Conservation (phyloP, 2,329 filamentous ascomycete species). For the Fusarium austroafricanum region DNA sequence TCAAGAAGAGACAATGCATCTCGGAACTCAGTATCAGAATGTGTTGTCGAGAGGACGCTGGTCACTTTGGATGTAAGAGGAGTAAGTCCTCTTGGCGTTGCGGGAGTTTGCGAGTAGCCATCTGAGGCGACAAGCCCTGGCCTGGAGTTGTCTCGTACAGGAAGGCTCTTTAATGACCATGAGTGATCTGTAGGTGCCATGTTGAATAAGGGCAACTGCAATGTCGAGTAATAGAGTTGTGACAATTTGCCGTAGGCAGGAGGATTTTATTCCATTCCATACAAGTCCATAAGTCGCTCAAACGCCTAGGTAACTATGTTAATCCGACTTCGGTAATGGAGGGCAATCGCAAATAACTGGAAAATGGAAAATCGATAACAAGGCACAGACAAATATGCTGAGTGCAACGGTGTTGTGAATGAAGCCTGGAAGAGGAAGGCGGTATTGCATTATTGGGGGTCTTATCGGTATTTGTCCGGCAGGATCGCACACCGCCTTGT, state of each 20-base stretch:
- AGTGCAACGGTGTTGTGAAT: constrained; percentile 45
- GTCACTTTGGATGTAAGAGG: constrained; percentile 86
- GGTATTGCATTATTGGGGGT: constrained; percentile 30
- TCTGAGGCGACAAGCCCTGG: constrained; percentile 76
- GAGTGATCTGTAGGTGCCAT: constrained; percentile 39
- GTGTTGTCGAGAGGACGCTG: constrained; percentile 88
- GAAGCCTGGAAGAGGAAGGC: constrained; percentile 39
- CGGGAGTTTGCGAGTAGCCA: constrained; percentile 86
- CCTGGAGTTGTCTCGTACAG: constrained; percentile 44
- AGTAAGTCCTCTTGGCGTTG: constrained; percentile 60
- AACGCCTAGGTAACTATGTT: background rate
- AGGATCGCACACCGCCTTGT: constrained; percentile 44
- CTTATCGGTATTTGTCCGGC: constrained; percentile 43
- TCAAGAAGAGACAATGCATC: constrained; percentile 86
- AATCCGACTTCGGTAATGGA: background rate
- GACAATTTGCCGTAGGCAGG: background rate
- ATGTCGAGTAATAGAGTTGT: background rate
- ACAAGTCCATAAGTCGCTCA: background rate
- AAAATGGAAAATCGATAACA: background rate
- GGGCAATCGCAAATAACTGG: constrained; percentile 4
- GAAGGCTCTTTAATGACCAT: constrained; percentile 36
- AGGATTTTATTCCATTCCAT: constrained; percentile 24
- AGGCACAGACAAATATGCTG: constrained; percentile 10
- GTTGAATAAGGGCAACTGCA: constrained; percentile 1
- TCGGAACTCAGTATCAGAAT: constrained; percentile 90